Percentiles rank a stretch among this genome's conserved stretches.
Evolutionary conservation across 2,329 filamentous ascomycete genomes (phyloP).

Genomic region (Calonectria hawksworthii): DNA sequence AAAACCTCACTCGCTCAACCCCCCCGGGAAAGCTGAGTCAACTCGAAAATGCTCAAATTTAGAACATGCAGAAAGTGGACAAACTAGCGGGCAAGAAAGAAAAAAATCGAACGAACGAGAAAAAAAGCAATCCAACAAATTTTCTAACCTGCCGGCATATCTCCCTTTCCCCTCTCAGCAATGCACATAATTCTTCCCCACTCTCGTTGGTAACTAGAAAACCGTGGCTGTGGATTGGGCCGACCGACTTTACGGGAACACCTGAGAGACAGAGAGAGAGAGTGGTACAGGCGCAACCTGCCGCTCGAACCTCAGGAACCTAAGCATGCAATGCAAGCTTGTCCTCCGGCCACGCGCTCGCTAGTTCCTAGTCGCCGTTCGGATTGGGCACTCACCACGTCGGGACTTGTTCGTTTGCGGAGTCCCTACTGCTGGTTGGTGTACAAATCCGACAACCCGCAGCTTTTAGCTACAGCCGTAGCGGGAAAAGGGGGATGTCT

Average conservation of each 20-base stretch:
- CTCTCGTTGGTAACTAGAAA: background rate
- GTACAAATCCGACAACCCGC: background rate
- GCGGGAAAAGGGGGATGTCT: background rate
- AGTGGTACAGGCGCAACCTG: constrained; percentile 28
- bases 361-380: background rate
- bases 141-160: background rate
- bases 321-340: constrained; percentile 6
- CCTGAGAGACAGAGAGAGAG: too few species aligned
- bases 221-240: constrained; percentile 30
- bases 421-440: background rate
- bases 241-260: constrained; percentile 30
- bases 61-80: background rate
- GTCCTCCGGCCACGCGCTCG: background rate
- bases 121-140: background rate
- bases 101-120: background rate
- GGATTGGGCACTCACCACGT: background rate
- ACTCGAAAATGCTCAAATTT: background rate
- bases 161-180: too few species aligned
- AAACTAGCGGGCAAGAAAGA: background rate
- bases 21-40: background rate
- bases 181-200: background rate
- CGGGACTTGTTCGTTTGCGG: background rate
- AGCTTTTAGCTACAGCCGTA: background rate
- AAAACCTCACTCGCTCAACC: background rate
- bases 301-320: constrained; percentile 16